phyloP scores from a whole-genome alignment of 2,329 filamentous ascomycete species.

The Lachnellula cervina region DNA sequence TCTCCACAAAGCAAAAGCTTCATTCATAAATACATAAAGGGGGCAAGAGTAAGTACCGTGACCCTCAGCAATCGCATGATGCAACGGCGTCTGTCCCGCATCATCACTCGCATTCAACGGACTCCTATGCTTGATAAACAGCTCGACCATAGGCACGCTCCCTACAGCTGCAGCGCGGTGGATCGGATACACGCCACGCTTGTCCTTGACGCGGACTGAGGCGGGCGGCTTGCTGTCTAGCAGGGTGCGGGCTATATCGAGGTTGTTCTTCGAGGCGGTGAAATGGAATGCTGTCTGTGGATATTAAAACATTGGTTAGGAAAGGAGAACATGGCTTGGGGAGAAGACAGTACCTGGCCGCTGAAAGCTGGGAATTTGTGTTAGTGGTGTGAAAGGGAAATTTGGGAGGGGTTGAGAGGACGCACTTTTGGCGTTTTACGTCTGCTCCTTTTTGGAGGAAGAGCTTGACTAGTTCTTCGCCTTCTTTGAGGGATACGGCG shows the following conservation, averaged over 20 bases:
- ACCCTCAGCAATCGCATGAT: conserved; percentile 78
- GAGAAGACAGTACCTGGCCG: conserved; percentile 49
- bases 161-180: conserved; percentile 90
- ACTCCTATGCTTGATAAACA: conserved; percentile 71
- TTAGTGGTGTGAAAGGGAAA: conserved; percentile 10
- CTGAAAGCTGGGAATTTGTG: conserved; percentile 47
- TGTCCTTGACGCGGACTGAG: conserved; percentile 75
- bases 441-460: conserved; percentile 67
- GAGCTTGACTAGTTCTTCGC: conserved; percentile 62
- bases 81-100: conserved; percentile 81
- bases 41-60: conserved; percentile 44
- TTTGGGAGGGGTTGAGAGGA: neutral
- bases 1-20: neutral
- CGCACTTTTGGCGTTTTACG: conserved; percentile 67
- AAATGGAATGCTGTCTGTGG: conserved; percentile 82
- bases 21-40: neutral
- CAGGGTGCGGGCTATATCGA: conserved; percentile 76
- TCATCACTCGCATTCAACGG: conserved; percentile 79
- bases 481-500: conserved; percentile 67
- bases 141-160: conserved; percentile 77
- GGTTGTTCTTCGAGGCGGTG: conserved; percentile 80
- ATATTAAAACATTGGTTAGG: conserved; percentile 4
- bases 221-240: conserved; percentile 65
- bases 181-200: conserved; percentile 80
- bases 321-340: neutral